phyloP scores from a whole-genome alignment of 2,329 filamentous ascomycete species.

The Cordyceps fumosorosea region DNA sequence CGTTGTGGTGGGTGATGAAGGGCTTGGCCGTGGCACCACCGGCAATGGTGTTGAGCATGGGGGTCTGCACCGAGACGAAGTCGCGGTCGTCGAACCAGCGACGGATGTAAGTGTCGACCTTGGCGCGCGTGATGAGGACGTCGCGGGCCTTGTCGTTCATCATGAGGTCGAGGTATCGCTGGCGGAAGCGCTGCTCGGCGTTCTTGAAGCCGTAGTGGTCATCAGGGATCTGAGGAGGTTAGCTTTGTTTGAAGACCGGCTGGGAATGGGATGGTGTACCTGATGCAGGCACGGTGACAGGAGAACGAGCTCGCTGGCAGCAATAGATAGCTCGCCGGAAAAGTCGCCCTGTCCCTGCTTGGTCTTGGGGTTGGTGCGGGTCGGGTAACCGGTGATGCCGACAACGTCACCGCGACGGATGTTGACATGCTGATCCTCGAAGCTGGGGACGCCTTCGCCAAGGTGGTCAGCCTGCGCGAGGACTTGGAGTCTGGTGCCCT shows the following conservation, averaged over 20 bases:
- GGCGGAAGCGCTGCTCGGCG: conserved; percentile 84
- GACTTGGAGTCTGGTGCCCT: conserved; percentile 70
- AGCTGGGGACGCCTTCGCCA: conserved; percentile 57
- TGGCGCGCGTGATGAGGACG: conserved; percentile 76
- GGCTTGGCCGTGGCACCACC: conserved; percentile 91
- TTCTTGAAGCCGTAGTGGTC: conserved; percentile 96
- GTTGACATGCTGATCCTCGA: conserved; percentile 83
- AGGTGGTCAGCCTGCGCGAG: conserved; percentile 84
- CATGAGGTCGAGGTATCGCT: conserved; percentile 91
- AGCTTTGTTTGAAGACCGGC: not conserved
- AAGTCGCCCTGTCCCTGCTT: conserved; percentile 65
- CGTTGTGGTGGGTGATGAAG: conserved; percentile 94
- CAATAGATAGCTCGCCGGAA: conserved; percentile 82
- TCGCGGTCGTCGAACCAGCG: conserved; percentile 80
- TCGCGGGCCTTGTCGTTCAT: conserved; percentile 87
- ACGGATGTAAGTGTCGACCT: conserved; percentile 84
- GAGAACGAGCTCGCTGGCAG: conserved; percentile 78
- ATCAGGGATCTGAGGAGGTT: conserved; percentile 48
- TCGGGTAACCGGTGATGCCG: conserved; percentile 40
- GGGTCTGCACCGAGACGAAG: conserved; percentile 92
- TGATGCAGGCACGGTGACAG: conserved; percentile 82
- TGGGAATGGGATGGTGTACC: conserved; percentile 27
- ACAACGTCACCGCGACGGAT: conserved; percentile 90
- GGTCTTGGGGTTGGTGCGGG: conserved; percentile 79
- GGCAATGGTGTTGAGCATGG: conserved; percentile 94